These are phyloP conservation scores for Pinus tabuliformis DNA, from an alignment of 75 land plant species.

Conservation along the genomic window DNA sequence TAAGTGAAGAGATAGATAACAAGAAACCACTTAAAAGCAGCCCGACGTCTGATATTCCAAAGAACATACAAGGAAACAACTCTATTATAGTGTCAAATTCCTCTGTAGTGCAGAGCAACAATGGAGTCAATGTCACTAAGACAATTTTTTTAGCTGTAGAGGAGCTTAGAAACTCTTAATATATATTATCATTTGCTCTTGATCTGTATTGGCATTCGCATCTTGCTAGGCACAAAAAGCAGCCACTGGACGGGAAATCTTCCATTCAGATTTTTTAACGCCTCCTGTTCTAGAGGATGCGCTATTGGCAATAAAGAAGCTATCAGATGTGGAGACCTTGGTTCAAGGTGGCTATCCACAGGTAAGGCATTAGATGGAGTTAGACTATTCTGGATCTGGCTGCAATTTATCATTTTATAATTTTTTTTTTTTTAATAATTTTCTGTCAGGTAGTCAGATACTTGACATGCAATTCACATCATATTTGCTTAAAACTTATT, in stretches of 20 bases:
- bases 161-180: not conserved
- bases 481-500: not conserved
- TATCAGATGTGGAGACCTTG: slow-evolving; percentile 69
- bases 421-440: not conserved
- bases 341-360: slow-evolving; percentile 92
- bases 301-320: slow-evolving; percentile 50
- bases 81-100: too few relatives aligned
- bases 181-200: not conserved
- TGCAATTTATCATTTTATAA: not conserved
- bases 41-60: too few relatives aligned
- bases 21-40: too few relatives aligned
- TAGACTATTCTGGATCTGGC: not conserved
- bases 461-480: slow-evolving; percentile 1
- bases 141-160: too few relatives aligned
- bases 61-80: too few relatives aligned
- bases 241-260: slow-evolving; percentile 66
- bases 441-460: not conserved
- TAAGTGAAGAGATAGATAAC: too few relatives aligned
- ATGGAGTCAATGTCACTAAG: too few relatives aligned
- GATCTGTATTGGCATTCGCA: not conserved
- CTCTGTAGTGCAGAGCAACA: too few relatives aligned
- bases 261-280: slow-evolving; percentile 82
- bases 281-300: slow-evolving; percentile 79
- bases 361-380: slow-evolving; percentile 26
- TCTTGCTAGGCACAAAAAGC: slow-evolving; percentile 65